A percentile compares a stretch with the other conserved stretches of the same genome.
Conservation (phyloP, 306 rosid species). For the Medicago lupulina region DNA sequence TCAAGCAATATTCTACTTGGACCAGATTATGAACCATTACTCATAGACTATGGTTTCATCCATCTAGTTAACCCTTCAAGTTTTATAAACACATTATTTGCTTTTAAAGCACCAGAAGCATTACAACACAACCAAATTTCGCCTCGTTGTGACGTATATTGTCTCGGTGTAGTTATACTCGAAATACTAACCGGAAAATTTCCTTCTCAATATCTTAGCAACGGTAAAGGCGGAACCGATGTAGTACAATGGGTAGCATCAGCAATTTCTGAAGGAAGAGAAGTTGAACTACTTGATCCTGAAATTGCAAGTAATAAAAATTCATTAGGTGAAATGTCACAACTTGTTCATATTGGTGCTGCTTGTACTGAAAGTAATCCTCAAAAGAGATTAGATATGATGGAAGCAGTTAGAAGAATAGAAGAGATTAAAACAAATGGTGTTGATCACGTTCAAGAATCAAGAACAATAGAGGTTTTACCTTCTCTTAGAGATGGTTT, state of each 20-base stretch:
- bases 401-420: constrained; percentile 67
- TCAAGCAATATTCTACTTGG: constrained; percentile 78
- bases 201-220: constrained; percentile 73
- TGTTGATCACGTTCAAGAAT: constrained; percentile 21
- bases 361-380: constrained; percentile 66
- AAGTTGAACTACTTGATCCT: constrained; percentile 70
- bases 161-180: constrained; percentile 77
- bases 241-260: constrained; percentile 68
- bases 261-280: constrained; percentile 64
- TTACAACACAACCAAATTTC: constrained; percentile 51
- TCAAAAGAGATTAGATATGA: constrained; percentile 51
- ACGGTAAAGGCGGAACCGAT: constrained; percentile 71
- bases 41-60: constrained; percentile 65
- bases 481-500: constrained; percentile 52
- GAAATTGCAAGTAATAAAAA: constrained; percentile 47
- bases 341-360: constrained; percentile 63
- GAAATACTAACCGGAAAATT: constrained; percentile 79
- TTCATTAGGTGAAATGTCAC: constrained; percentile 53
- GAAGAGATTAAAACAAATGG: constrained; percentile 44
- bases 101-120: constrained; percentile 76
- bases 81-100: constrained; percentile 54
- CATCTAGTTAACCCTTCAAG: constrained; percentile 51
- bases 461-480: constrained; percentile 45
- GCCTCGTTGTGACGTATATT: constrained; percentile 67
- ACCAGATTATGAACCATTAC: constrained; percentile 62